These are phyloP conservation scores for Letharia lupina DNA, from an alignment of 495 filamentous ascomycete species.

Conservation along the genomic window DNA sequence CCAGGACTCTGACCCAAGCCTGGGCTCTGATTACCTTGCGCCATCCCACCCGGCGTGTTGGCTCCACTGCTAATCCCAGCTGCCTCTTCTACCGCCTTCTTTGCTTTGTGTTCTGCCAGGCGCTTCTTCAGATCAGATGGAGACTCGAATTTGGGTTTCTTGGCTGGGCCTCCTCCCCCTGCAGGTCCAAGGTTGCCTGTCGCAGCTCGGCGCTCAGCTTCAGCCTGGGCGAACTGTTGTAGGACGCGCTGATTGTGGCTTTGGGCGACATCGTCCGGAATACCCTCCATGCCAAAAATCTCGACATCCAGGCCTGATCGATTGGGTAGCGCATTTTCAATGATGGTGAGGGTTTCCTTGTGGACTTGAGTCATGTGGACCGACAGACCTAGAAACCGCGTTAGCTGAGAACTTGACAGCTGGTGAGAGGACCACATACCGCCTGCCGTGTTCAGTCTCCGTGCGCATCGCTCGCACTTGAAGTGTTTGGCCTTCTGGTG, in stretches of 20 bases:
- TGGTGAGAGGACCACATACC: constrained; percentile 45
- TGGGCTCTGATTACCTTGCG: constrained; percentile 46
- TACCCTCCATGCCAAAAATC: constrained; percentile 97
- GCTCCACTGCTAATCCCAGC: constrained; percentile 50
- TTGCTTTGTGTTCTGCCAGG: constrained; percentile 70
- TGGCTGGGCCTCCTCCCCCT: constrained; percentile 42
- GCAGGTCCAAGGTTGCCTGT: constrained; percentile 73
- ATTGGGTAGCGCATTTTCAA: constrained; percentile 86
- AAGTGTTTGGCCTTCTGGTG: constrained; percentile 99
- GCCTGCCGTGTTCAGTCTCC: constrained; percentile 88
- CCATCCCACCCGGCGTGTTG: constrained; percentile 49
- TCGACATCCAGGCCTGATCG: constrained; percentile 78
- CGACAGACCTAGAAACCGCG: constrained; percentile 57
- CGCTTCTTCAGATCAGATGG: constrained; percentile 73
- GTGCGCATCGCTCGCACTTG: constrained; percentile 84
- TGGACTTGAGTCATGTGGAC: constrained; percentile 99
- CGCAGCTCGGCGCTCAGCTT: constrained; percentile 68
- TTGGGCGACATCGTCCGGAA: constrained; percentile 75
- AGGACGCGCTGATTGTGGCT: constrained; percentile 80
- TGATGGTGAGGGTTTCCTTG: constrained; percentile 75
- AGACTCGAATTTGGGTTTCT: constrained; percentile 74
- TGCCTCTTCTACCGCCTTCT: constrained; percentile 51
- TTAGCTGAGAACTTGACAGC: constrained; percentile 4
- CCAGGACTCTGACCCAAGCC: constrained; percentile 45
- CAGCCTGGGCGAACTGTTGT: constrained; percentile 71